phyloP scores from a whole-genome alignment of 176 grass and related monocot species.

The Aechmea fasciata region DNA sequence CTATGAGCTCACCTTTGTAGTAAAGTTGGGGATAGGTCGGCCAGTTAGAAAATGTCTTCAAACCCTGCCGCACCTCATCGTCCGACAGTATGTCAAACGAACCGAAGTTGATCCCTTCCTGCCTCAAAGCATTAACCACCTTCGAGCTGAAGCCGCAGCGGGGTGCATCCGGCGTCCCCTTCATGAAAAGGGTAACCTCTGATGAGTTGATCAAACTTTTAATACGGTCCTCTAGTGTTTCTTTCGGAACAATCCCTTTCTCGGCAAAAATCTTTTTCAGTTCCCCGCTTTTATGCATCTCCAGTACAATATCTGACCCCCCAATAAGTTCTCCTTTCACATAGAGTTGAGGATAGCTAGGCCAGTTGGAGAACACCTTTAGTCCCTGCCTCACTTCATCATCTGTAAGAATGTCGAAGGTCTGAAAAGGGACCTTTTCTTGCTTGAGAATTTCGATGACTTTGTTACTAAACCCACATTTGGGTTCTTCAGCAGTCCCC shows the following conservation, averaged over 20 bases:
- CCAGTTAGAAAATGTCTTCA: conserved; percentile 92
- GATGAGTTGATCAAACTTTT: conserved; percentile 42
- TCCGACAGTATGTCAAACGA: conserved; percentile 81
- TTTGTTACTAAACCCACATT: conserved; percentile 95
- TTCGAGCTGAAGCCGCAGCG: conserved; percentile 83
- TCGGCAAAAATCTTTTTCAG: conserved; percentile 66
- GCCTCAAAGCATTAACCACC: conserved; percentile 67
- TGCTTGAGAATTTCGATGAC: conserved; percentile 79
- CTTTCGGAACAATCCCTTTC: conserved; percentile 37
- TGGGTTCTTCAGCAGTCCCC: conserved; percentile 72
- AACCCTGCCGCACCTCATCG: conserved; percentile 74
- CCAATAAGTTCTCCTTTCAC: conserved; percentile 88
- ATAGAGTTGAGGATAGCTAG: conserved; percentile 94
- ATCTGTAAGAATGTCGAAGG: conserved; percentile 81
- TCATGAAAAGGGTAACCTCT: conserved; percentile 92
- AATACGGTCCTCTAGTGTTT: conserved; percentile 47
- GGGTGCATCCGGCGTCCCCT: conserved; percentile 74
- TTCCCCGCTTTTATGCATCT: conserved; percentile 96
- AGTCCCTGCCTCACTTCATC: conserved; percentile 77
- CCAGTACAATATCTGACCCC: conserved; percentile 75
- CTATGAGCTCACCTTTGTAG: conserved; percentile 85
- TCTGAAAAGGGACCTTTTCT: conserved; percentile 75
- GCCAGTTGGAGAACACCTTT: conserved; percentile 78
- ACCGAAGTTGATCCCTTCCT: conserved; percentile 61
- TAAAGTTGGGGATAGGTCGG: conserved; percentile 96